Evolutionary conservation across 1,284 basidiomycete species (phyloP).

Genomic region (Pholiota adiposa): DNA sequence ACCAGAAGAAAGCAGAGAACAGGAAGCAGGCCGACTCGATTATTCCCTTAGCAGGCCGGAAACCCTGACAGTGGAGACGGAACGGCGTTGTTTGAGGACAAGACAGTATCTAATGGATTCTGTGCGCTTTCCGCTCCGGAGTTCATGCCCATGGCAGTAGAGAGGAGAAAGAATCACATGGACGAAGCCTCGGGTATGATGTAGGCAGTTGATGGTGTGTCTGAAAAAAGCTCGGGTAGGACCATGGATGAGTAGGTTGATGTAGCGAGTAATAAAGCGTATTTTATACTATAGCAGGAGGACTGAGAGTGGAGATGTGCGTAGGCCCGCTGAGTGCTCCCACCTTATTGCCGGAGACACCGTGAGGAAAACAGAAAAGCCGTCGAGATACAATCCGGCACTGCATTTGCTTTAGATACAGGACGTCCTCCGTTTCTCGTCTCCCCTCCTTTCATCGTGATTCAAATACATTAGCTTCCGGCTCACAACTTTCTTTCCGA

Average conservation of each 20-base stretch:
- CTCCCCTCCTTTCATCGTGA: slow-evolving; percentile 6
- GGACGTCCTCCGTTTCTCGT: neutral
- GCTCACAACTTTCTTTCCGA: slow-evolving; percentile 15
- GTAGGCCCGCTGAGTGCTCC: slow-evolving; percentile 20
- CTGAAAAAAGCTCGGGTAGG: neutral
- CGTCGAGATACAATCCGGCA: neutral
- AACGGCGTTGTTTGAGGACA: slow-evolving; percentile 1
- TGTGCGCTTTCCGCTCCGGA: slow-evolving; percentile 11
- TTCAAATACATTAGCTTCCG: slow-evolving; percentile 16
- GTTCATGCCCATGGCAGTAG: slow-evolving; percentile 4
- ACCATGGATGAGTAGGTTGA: neutral
- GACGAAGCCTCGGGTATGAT: neutral
- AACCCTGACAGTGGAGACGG: slow-evolving; percentile 35
- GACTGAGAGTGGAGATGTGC: slow-evolving; percentile 29
- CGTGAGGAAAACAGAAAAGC: slow-evolving; percentile 1
- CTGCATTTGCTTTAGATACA: slow-evolving; percentile 7
- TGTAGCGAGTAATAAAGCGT: slow-evolving; percentile 1
- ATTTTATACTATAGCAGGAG: neutral
- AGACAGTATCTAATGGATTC: neutral
- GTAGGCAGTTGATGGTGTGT: neutral
- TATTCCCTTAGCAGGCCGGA: slow-evolving; percentile 62
- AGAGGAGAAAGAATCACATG: slow-evolving; percentile 10
- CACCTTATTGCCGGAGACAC: slow-evolving; percentile 27
- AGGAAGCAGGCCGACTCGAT: slow-evolving; percentile 50
- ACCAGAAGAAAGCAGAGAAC: slow-evolving; percentile 75